Conservation (phyloP, 441 rosid species). For the Codiaeum variegatum region DNA sequence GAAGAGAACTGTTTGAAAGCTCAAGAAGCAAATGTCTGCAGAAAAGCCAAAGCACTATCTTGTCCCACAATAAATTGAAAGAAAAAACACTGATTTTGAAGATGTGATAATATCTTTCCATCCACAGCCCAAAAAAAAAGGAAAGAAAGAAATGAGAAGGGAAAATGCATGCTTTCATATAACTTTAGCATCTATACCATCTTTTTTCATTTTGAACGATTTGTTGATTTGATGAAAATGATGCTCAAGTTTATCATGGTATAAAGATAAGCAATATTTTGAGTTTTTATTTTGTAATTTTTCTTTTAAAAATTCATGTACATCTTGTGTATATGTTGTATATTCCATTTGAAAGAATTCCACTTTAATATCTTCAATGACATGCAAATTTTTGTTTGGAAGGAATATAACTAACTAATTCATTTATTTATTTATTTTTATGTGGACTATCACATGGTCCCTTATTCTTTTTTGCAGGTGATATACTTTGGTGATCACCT, state of each 20-base stretch:
- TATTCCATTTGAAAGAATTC: not conserved
- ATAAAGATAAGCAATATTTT: not conserved
- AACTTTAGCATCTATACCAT: not conserved
- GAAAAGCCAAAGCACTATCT: not conserved
- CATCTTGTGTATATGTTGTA: not conserved
- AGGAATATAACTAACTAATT: not conserved
- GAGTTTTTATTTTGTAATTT: not conserved
- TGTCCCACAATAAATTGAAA: not conserved
- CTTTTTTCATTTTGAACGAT: not conserved
- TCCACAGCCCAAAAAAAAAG: not conserved
- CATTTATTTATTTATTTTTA: not conserved
- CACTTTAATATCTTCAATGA: not conserved
- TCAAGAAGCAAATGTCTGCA: not conserved
- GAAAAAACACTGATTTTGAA: not conserved
- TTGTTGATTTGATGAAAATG: not conserved
- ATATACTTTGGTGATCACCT: constrained; percentile 97
- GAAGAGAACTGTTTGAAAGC: not conserved
- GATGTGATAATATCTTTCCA: not conserved
- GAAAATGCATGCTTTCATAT: not conserved
- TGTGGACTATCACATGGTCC: not conserved
- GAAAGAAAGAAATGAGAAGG: not conserved
- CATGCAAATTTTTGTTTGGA: not conserved
- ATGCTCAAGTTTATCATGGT: not conserved
- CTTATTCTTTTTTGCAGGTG: constrained; percentile 46
- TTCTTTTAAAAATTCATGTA: too few species aligned